Evolutionary conservation across 768 basidiomycete genomes (phyloP), one percentile per base, ranked within the genome.

Genomic region (Kwoniella heveanensis): DNA sequence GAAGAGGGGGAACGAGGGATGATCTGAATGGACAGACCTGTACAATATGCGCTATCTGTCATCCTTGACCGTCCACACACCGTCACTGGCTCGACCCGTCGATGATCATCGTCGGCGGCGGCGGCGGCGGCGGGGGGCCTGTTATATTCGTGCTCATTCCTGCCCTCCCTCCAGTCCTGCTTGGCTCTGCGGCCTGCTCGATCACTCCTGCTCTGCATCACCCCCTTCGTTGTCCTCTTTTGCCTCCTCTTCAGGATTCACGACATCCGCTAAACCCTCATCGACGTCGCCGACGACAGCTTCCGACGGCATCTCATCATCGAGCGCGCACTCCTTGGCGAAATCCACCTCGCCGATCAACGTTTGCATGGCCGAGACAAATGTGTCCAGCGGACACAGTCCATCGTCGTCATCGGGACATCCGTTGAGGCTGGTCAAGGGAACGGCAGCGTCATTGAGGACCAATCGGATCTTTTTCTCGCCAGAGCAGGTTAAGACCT

Each of bases 391-490:
- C 1, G 87, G 83, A 67, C 92, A 96, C 81, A 91, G 83, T 8
- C 92, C 92, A 57, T 90, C 85, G 59, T 84, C 83, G 76, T 90
- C 85, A 60, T 83, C 77, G 0, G 85, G 86, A 70, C 92, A 95
- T 6, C 89, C 90, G 15, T 82, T 83, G 66, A 94, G 85, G 10
- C 88, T 86, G 0, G 87, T 89, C 22, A 94, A 84, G 4, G 92
- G 92, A 0, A 86, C 87, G 1, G 90, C 88, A 0, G 87, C 92
- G 71, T 96, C 92, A 80, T 95, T 94, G 77, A 94, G 85, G 66
- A 94, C 87, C 70, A 92, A 83, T 2, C 92, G 86, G 65, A 94
- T 89, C 67, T 91, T 87, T 15, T 79, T 75, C 22, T 29, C 62
- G 50, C n/a, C 82, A 82, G 19, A 54, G 68, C 89, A 91, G 60